A percentile compares a stretch with the other conserved stretches of the same genome.
phyloP scores from a whole-genome alignment of 257 asterid genomes.

The Knoxia roxburghii region DNA sequence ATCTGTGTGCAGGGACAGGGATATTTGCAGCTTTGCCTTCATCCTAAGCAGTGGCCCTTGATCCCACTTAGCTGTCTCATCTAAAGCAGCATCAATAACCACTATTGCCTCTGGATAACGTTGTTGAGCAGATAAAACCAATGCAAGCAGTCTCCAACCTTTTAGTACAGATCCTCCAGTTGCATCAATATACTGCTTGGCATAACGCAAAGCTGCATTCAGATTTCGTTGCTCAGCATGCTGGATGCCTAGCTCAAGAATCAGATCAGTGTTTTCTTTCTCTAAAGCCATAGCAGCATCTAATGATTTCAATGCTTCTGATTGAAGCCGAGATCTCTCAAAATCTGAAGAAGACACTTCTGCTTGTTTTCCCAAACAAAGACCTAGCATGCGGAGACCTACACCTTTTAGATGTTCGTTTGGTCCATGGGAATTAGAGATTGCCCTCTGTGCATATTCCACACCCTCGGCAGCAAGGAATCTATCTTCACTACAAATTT shows the following conservation, averaged over 20 bases:
- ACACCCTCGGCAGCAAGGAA: conserved; percentile 88
- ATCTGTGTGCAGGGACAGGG: conserved; percentile 67
- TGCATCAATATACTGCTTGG: conserved; percentile 75
- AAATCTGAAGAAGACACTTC: conserved; percentile 75
- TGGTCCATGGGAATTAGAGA: conserved; percentile 45
- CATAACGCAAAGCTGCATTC: conserved; percentile 75
- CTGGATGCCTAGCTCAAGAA: conserved; percentile 77
- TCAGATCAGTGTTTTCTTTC: conserved; percentile 69
- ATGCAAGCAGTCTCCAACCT: conserved; percentile 93
- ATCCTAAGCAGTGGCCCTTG: conserved; percentile 85
- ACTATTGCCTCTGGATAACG: conserved; percentile 84
- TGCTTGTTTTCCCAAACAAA: conserved; percentile 86
- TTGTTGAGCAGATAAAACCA: conserved; percentile 84
- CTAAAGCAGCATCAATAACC: conserved; percentile 88
- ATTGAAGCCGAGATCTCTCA: conserved; percentile 87
- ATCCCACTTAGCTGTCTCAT: conserved; percentile 93
- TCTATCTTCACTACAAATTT: conserved; percentile 70
- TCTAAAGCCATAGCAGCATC: conserved; percentile 65
- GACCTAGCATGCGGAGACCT: conserved; percentile 78
- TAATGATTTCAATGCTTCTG: conserved; percentile 85
- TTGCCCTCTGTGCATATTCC: conserved; percentile 68
- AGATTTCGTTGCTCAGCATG: conserved; percentile 86
- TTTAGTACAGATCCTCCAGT: conserved; percentile 80
- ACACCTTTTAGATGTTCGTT: conserved; percentile 73
- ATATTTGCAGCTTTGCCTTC: conserved; percentile 81